Evolutionary conservation across 768 basidiomycete species (phyloP).

Genomic region (Suillus clintonianus): DNA sequence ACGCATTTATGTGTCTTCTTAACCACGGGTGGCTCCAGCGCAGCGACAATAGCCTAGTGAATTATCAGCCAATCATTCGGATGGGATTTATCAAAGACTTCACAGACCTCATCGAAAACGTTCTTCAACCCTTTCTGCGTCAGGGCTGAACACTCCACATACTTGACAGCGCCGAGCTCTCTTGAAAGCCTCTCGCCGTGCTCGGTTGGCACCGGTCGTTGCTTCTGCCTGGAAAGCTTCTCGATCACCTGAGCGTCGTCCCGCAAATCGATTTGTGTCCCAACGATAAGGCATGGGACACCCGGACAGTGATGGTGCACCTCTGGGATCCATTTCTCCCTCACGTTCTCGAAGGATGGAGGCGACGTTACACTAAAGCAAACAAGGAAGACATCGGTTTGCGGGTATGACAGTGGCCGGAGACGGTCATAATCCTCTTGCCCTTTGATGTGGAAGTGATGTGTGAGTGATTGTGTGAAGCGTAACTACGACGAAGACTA

Average conservation of each 20-base stretch:
- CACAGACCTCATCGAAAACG: constrained; percentile 96
- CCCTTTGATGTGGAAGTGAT: constrained; percentile 46
- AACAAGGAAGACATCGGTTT: constrained; percentile 99
- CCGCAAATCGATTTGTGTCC: constrained; percentile 96
- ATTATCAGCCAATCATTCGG: constrained; percentile 7
- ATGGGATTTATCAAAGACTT: constrained; percentile 1
- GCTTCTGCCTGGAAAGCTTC: constrained; percentile 95
- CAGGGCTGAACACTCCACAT: constrained; percentile 98
- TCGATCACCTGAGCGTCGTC: constrained; percentile 92
- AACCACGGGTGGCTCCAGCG: constrained; percentile 93
- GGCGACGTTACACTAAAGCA: constrained; percentile 99
- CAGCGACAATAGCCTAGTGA: constrained; percentile 92
- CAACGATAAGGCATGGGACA: constrained; percentile 98
- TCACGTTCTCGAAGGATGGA: constrained; percentile 99
- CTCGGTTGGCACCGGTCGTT: constrained; percentile 85
- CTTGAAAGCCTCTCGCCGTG: constrained; percentile 94
- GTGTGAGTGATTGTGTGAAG: constrained; percentile 13
- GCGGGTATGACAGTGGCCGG: constrained; percentile 98
- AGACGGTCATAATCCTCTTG: constrained; percentile 99
- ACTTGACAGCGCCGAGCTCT: constrained; percentile 98
- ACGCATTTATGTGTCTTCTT: constrained; percentile 82
- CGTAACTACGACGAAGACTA: not conserved
- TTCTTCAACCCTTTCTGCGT: constrained; percentile 99
- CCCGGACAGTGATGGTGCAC: constrained; percentile 99
- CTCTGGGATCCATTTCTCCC: constrained; percentile 99